Evolutionary conservation across 2,329 filamentous ascomycete genomes (phyloP).

Genomic region (Cytospora piceicola): DNA sequence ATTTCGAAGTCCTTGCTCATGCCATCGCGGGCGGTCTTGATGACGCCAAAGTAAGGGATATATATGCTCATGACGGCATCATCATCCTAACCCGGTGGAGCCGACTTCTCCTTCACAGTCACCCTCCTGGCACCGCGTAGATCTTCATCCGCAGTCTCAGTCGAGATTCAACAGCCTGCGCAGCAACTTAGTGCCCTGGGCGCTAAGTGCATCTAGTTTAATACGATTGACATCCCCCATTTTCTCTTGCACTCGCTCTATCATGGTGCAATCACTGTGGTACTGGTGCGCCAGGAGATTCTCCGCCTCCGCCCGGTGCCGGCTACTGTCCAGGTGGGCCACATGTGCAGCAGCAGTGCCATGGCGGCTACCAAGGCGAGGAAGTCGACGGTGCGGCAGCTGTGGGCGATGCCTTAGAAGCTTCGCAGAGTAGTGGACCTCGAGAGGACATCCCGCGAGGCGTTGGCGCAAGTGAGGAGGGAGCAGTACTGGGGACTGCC

Average conservation of each 20-base stretch:
- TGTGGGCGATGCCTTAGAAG: constrained; percentile 37
- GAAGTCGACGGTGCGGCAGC: constrained; percentile 43
- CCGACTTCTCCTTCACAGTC: too few species aligned
- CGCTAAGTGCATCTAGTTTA: constrained; percentile 38
- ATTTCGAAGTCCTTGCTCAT: too few species aligned
- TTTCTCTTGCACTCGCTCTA: constrained; percentile 42
- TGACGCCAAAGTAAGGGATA: too few species aligned
- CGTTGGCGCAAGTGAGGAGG: constrained; percentile 41
- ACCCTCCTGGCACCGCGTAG: too few species aligned
- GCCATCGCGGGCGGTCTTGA: too few species aligned
- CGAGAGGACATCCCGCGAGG: constrained; percentile 42
- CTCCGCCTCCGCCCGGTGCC: constrained; percentile 25
- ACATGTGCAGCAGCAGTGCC: constrained; percentile 44
- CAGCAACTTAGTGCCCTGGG: constrained; percentile 38
- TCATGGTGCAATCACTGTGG: constrained; percentile 43
- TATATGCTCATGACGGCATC: too few species aligned
- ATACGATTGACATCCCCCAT: constrained; percentile 39
- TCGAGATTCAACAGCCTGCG: constrained; percentile 39
- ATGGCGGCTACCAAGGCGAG: constrained; percentile 43
- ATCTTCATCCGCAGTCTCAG: not conserved
- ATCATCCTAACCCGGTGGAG: too few species aligned
- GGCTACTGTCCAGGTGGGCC: constrained; percentile 41
- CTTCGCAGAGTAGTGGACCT: constrained; percentile 41
- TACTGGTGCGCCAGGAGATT: constrained; percentile 45
- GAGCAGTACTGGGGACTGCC: constrained; percentile 39